These are phyloP conservation scores for Xylaria nigripes DNA, from an alignment of 495 filamentous ascomycete genomes.

Conservation along the genomic window DNA sequence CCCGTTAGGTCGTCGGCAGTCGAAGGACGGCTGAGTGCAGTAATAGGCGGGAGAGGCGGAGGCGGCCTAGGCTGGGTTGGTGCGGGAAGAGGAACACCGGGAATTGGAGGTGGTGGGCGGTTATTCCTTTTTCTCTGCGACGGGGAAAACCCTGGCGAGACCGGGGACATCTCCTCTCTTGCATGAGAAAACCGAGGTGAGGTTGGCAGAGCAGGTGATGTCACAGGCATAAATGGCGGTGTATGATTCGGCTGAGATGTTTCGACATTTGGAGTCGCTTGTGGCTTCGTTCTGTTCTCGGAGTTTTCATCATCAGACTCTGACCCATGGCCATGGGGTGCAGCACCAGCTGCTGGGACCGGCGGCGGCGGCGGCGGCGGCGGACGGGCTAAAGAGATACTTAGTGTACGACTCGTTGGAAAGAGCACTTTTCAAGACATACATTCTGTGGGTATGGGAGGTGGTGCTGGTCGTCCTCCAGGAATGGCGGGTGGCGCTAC, in stretches of 20 bases:
- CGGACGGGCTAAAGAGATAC: conserved; percentile 48
- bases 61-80: conserved; percentile 57
- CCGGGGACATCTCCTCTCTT: conserved; percentile 36
- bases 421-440: conserved; percentile 31
- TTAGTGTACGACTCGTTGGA: conserved; percentile 23
- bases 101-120: conserved; percentile 42
- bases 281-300: conserved; percentile 40
- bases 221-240: conserved; percentile 41
- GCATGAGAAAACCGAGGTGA: conserved; percentile 51
- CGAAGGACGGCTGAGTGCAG: conserved; percentile 48
- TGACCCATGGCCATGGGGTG: conserved; percentile 69
- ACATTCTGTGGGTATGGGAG: conserved; percentile 62
- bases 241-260: conserved; percentile 26
- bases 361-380: conserved; percentile 44
- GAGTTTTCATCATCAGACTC: conserved; percentile 93
- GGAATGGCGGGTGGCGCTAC: conserved; percentile 51
- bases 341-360: conserved; percentile 41
- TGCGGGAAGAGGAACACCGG: conserved; percentile 41
- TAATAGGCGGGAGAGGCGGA: conserved; percentile 67
- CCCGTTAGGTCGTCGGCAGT: conserved; percentile 47
- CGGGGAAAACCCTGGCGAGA: conserved; percentile 32
- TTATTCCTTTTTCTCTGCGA: conserved; percentile 45
- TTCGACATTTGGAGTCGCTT: conserved; percentile 34
- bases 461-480: conserved; percentile 56
- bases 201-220: conserved; percentile 41